phyloP scores from a whole-genome alignment of 345 rosid species.

The Cardamine resedifolia region DNA sequence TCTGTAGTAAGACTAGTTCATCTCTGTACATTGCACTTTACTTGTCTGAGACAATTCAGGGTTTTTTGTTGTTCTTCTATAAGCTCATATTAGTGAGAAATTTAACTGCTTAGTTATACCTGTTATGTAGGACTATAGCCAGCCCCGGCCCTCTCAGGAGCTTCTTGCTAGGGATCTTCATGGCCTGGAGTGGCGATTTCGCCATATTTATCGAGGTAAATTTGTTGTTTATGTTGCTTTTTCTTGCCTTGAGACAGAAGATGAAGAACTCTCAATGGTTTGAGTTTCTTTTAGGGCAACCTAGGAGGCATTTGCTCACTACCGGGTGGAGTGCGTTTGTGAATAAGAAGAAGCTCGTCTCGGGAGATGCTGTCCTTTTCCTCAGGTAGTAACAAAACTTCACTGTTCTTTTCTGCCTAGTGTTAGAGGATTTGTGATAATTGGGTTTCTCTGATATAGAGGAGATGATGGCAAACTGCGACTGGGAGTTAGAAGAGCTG shows the following conservation, averaged over 20 bases:
- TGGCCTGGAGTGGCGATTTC: constrained; percentile 92
- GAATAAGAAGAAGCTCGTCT: constrained; percentile 94
- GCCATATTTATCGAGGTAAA: constrained; percentile 92
- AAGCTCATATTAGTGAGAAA: not conserved
- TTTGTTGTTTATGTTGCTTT: not conserved
- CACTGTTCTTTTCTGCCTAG: not conserved
- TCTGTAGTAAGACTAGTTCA: not conserved
- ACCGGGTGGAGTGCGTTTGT: constrained; percentile 99
- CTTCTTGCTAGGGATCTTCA: constrained; percentile 96
- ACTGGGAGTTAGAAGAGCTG: constrained; percentile 90
- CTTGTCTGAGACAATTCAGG: not conserved
- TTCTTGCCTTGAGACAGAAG: not conserved
- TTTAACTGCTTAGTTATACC: not conserved
- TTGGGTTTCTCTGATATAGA: constrained; percentile 43
- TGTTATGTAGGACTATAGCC: constrained; percentile 75
- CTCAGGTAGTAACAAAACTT: constrained; percentile 54
- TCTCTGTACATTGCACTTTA: not conserved
- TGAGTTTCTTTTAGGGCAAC: constrained; percentile 63
- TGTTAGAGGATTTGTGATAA: not conserved
- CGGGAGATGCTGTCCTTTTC: constrained; percentile 99
- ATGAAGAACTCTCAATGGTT: not conserved
- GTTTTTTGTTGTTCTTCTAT: not conserved
- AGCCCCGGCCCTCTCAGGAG: constrained; percentile 97
- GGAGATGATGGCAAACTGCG: constrained; percentile 94
- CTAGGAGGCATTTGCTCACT: constrained; percentile 97